Percentiles rank a stretch among this genome's conserved stretches.
phyloP scores from a whole-genome alignment of 495 filamentous ascomycete genomes.

The Aspergillus nanangensis region DNA sequence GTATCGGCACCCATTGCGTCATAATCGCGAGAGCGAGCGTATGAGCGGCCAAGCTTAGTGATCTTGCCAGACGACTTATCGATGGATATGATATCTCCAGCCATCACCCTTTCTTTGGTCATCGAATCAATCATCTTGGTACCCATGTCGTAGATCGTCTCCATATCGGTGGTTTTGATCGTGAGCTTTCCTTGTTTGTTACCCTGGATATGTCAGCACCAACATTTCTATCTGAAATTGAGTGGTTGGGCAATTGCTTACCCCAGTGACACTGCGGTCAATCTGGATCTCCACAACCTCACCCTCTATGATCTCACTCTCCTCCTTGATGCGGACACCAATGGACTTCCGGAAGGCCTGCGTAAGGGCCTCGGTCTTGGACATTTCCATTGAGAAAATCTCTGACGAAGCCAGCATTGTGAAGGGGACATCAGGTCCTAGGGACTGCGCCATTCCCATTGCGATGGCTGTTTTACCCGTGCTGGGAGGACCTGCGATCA shows the following conservation, averaged over 20 bases:
- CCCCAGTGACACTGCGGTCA: conserved; percentile 91
- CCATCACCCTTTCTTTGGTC: conserved; percentile 98
- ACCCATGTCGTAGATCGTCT: conserved; percentile 98
- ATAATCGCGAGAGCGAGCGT: conserved; percentile 91
- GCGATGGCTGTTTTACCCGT: conserved; percentile 98
- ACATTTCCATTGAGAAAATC: conserved; percentile 98
- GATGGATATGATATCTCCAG: conserved; percentile 95
- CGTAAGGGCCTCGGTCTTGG: conserved; percentile 94
- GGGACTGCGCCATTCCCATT: conserved; percentile 96
- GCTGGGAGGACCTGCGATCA: conserved; percentile 95
- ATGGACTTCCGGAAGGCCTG: conserved; percentile 98
- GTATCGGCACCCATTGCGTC: conserved; percentile 99
- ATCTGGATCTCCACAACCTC: conserved; percentile 99
- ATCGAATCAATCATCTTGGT: conserved; percentile 99
- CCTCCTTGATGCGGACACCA: conserved; percentile 93
- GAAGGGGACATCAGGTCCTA: conserved; percentile 92
- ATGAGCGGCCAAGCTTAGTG: conserved; percentile 90
- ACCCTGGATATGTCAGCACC: conserved; percentile 41
- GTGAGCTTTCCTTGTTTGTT: conserved; percentile 99
- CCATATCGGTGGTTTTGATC: conserved; percentile 99
- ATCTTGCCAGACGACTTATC: conserved; percentile 98
- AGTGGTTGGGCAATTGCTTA: too few species aligned
- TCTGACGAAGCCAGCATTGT: conserved; percentile 93
- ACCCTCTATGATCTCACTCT: conserved; percentile 98
- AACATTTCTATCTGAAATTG: conserved; percentile 1